Conservation (phyloP, 2,329 filamentous ascomycete genomes). For the Penicillium sp. region DNA sequence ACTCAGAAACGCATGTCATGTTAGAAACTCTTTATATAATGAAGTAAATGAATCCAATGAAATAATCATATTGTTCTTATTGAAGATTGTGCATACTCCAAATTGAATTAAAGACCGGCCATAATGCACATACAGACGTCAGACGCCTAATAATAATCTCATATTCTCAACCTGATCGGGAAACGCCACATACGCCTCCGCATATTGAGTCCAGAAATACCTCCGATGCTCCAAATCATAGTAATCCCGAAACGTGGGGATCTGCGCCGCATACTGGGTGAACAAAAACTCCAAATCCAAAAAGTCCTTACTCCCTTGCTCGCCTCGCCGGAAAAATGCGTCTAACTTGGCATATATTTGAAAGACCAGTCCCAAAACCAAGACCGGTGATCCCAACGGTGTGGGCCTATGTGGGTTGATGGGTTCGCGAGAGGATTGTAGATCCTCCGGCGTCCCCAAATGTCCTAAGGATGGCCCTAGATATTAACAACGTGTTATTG, state of each 20-base stretch:
- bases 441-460: slow-evolving; percentile 30
- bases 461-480: slow-evolving; percentile 24
- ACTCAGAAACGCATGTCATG: slow-evolving; percentile 32
- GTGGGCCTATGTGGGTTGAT: slow-evolving; percentile 28
- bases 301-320: slow-evolving; percentile 30
- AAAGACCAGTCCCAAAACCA: slow-evolving; percentile 28
- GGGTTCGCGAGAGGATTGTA: slow-evolving; percentile 27
- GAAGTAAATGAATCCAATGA: slow-evolving; percentile 19
- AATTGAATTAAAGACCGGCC: neutral
- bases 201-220: slow-evolving; percentile 29
- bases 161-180: slow-evolving; percentile 30
- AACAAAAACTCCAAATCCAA: slow-evolving; percentile 29
- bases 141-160: slow-evolving; percentile 25
- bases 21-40: slow-evolving; percentile 18
- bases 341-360: slow-evolving; percentile 31
- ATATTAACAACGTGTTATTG: slow-evolving; percentile 18
- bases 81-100: neutral
- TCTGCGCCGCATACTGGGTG: slow-evolving; percentile 26
- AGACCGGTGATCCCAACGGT: slow-evolving; percentile 25
- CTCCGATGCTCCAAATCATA: slow-evolving; percentile 25
- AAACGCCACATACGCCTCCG: slow-evolving; percentile 25
- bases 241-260: slow-evolving; percentile 27
- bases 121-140: neutral
- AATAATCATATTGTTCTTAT: neutral
- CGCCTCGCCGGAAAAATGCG: slow-evolving; percentile 27